phyloP scores from a whole-genome alignment of 495 filamentous ascomycete genomes.

The Apodospora peruviana region DNA sequence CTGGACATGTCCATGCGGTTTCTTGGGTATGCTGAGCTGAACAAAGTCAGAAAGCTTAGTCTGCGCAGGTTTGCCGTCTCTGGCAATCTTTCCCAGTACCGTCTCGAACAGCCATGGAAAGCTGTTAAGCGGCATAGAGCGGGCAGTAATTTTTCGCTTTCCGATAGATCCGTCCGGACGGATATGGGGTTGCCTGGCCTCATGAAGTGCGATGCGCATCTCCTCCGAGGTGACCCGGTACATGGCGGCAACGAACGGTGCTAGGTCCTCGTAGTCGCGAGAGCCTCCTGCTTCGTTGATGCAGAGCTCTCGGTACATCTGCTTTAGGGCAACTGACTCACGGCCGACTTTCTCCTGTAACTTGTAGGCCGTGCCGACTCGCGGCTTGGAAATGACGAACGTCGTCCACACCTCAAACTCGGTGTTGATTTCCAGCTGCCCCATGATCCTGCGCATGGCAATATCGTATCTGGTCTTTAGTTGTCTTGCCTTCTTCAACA shows the following conservation, averaged over 20 bases:
- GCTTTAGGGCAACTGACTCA: constrained; percentile 56
- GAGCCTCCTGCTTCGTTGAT: constrained; percentile 55
- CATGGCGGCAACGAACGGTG: constrained; percentile 76
- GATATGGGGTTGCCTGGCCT: constrained; percentile 32
- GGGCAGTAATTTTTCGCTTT: constrained; percentile 31
- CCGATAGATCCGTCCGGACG: constrained; percentile 30
- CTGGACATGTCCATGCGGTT: background rate
- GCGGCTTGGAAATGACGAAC: constrained; percentile 70
- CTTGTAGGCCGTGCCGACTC: constrained; percentile 68
- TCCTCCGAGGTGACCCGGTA: constrained; percentile 77
- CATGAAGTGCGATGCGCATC: constrained; percentile 48
- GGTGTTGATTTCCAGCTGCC: constrained; percentile 75
- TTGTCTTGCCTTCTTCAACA: constrained; percentile 52
- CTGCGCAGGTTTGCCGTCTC: background rate
- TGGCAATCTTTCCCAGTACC: constrained; percentile 68
- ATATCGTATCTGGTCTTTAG: constrained; percentile 76
- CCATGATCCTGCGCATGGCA: constrained; percentile 72
- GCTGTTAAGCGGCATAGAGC: constrained; percentile 73
- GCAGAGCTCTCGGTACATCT: constrained; percentile 60
- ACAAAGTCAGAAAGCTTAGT: too few relatives aligned
- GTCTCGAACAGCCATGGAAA: constrained; percentile 87
- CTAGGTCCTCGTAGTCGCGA: constrained; percentile 50
- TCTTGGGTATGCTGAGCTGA: background rate
- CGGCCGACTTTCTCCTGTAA: constrained; percentile 74
- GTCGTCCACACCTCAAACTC: constrained; percentile 90